Conservation (phyloP, 2,329 filamentous ascomycete genomes). For the Neobulgaria alba region DNA sequence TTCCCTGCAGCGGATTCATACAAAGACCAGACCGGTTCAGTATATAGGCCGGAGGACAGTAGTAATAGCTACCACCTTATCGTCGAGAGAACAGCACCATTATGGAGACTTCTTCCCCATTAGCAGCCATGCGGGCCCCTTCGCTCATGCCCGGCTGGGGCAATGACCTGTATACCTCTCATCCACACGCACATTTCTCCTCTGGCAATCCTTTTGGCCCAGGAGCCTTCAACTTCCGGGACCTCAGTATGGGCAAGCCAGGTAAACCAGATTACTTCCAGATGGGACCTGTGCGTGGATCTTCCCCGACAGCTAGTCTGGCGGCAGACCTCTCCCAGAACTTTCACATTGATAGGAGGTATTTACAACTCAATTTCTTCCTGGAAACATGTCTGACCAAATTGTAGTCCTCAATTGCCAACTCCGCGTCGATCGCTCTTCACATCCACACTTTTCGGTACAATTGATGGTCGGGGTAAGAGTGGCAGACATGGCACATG, state of each 20-base stretch:
- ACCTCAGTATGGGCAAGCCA: conserved; percentile 58
- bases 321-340: conserved; percentile 95
- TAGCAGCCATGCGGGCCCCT: conserved; percentile 85
- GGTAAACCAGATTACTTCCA: conserved; percentile 71
- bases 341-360: conserved; percentile 95
- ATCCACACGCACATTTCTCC: conserved; percentile 40
- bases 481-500: conserved; percentile 24
- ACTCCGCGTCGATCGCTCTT: conserved; percentile 82
- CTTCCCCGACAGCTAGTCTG: conserved; percentile 83
- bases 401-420: conserved; percentile 64
- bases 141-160: conserved; percentile 55
- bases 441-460: conserved; percentile 57
- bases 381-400: conserved; percentile 6
- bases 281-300: conserved; percentile 67
- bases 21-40: conserved; percentile 11
- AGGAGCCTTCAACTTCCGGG: conserved; percentile 67
- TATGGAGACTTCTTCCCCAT: conserved; percentile 91
- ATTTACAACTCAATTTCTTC: conserved; percentile 26
- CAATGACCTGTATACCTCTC: conserved; percentile 44
- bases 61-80: conserved; percentile 4
- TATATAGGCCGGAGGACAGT: conserved; percentile 8
- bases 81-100: conserved; percentile 23
- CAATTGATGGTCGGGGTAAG: conserved; percentile 40
- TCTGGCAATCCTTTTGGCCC: conserved; percentile 46
- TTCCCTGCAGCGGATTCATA: conserved; percentile 15